Conservation (phyloP, 2,329 filamentous ascomycete genomes). For the Alternaria sp. region DNA sequence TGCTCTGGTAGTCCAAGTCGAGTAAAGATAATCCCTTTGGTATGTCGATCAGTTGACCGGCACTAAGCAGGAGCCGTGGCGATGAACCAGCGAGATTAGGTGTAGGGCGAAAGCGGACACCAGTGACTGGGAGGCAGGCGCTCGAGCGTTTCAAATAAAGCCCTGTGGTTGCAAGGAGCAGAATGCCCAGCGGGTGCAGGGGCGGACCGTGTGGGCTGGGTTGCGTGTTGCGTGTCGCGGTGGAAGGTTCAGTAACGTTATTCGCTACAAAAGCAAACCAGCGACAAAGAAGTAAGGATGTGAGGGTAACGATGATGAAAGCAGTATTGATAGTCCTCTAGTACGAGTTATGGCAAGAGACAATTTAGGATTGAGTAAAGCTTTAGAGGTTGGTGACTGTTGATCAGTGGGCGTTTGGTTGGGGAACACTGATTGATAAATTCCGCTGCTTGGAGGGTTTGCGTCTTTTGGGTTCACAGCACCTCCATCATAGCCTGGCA, state of each 20-base stretch:
- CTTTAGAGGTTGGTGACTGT: constrained; percentile 41
- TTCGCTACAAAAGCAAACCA: constrained; percentile 35
- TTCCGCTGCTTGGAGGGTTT: constrained; percentile 41
- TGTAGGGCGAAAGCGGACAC: constrained; percentile 39
- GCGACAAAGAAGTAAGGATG: constrained; percentile 50
- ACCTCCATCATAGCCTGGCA: constrained; percentile 51
- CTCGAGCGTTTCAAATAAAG: constrained; percentile 52
- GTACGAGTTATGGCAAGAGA: constrained; percentile 32
- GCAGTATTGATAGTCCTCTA: constrained; percentile 44
- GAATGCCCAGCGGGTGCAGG: constrained; percentile 39
- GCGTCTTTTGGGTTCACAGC: constrained; percentile 46
- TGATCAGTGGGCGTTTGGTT: constrained; percentile 47
- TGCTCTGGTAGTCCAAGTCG: constrained; percentile 42
- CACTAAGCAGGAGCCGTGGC: constrained; percentile 49
- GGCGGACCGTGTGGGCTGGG: constrained; percentile 35
- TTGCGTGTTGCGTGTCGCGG: constrained; percentile 41
- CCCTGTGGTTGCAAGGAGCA: constrained; percentile 46
- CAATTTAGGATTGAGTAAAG: constrained; percentile 44
- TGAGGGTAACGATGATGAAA: constrained; percentile 40
- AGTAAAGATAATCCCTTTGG: constrained; percentile 50
- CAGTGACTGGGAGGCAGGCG: constrained; percentile 47
- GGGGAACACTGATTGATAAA: constrained; percentile 48
- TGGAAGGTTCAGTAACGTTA: constrained; percentile 37
- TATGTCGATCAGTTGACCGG: constrained; percentile 51
- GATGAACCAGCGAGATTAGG: constrained; percentile 50